Evolutionary conservation across 1,139 yeast genomes (phyloP), one percentile per base, ranked within the genome.

Genomic region (Wickerhamomyces sp.): DNA sequence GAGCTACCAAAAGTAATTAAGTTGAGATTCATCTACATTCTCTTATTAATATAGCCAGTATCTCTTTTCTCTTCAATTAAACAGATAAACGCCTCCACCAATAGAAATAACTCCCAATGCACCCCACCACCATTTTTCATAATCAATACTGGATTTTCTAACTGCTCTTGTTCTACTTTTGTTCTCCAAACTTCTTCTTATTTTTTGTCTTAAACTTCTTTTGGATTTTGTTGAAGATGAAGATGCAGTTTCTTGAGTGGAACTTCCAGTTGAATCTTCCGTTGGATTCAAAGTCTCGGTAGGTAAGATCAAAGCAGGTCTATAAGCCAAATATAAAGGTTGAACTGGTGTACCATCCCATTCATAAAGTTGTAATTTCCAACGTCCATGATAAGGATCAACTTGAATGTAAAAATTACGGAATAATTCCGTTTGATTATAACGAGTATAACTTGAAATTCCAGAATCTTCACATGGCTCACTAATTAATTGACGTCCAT

Each of bases 261-360:
- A 15, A 15, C 54, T 54, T n/a, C n/a, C 28, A 26, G 16, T 4
- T 12, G 6, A 9, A 26, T 12, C 28, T 31, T 68, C 68, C 4
- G 96, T 86, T 20, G 97, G 97, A 58, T 88, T 89, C 69, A 91
- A 67, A 1, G 96, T 89, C 38, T 61, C 63, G 2, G 98, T 91
- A 16, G 98, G 98, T 45, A 91, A 74, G 98, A 91, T 91, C 73
- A 83, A 70, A 15, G 98, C 95, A 8, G 98, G 98, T 54, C 73
- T 75, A 66, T 89, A 91, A 4, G 93, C 95, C 61, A 91, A 71
- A 59, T 86, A 91, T 51, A 91, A 62, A 0, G 98, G 97, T 48
- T 87, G 93, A 70, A 84, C 64, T 37, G 76, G 76, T 16, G 85
- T 61, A 16, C 97, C 97, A 58, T 88, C 95, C 50, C 75, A 82